A percentile compares a stretch with the other conserved stretches of the same genome.
phyloP scores from a whole-genome alignment of 116 monocot genomes.

The Papilionanthe hybrid region DNA sequence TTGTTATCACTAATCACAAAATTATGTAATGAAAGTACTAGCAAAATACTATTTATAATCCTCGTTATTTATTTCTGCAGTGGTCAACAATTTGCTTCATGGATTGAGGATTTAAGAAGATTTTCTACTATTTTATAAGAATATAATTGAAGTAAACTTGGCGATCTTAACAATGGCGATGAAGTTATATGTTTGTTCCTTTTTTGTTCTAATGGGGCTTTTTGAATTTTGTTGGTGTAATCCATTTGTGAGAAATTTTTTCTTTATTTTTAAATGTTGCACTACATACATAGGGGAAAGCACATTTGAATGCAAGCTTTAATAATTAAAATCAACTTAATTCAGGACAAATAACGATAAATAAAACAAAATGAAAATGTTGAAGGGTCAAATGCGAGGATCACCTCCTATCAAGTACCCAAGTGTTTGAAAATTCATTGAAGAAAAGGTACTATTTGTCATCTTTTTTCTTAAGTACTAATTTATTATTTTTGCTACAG shows the following conservation, averaged over 20 bases:
- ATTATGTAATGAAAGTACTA: not conserved
- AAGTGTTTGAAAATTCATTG: not conserved
- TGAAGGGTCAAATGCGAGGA: not conserved
- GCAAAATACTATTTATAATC: not conserved
- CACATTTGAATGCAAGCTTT: not conserved
- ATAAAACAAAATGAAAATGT: not conserved
- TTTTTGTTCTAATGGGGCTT: not conserved
- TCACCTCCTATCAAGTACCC: not conserved
- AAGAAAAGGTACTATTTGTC: not conserved
- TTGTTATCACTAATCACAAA: not conserved
- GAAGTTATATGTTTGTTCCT: not conserved
- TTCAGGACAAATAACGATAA: not conserved
- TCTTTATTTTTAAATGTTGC: not conserved
- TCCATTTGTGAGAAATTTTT: not conserved
- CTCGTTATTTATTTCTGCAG: not conserved
- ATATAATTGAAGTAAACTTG: not conserved
- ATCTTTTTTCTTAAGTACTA: not conserved
- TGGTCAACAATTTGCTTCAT: not conserved
- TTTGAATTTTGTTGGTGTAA: not conserved
- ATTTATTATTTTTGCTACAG: not conserved
- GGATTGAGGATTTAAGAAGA: not conserved
- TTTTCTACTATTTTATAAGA: not conserved
- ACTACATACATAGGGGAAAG: not conserved
- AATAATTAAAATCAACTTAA: not conserved
- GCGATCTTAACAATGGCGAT: not conserved